These are phyloP conservation scores for Sarocladium kiliense DNA, from an alignment of 2,329 filamentous ascomycete species.

Conservation along the genomic window DNA sequence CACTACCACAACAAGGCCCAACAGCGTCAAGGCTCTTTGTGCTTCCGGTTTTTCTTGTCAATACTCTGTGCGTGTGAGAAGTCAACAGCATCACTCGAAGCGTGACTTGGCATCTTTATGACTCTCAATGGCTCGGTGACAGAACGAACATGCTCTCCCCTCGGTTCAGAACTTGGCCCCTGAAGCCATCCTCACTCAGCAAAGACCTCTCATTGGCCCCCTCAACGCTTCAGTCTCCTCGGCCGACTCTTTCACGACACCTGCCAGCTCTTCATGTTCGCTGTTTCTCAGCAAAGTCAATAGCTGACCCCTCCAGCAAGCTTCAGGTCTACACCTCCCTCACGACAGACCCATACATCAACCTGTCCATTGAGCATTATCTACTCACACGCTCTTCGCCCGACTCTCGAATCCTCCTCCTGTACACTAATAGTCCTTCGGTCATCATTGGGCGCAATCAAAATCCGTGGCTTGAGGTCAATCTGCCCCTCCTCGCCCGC, in stretches of 20 bases:
- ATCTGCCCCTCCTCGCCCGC: slow-evolving; percentile 55
- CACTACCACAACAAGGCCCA: too few relatives aligned
- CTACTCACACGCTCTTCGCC: slow-evolving; percentile 70
- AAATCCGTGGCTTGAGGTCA: slow-evolving; percentile 93
- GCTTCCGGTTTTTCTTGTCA: too few relatives aligned
- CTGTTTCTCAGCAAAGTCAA: slow-evolving; percentile 30
- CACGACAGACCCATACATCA: slow-evolving; percentile 73
- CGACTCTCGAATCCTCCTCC: slow-evolving; percentile 72
- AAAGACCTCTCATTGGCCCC: not conserved
- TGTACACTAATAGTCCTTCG: slow-evolving; percentile 84
- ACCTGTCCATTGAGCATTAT: slow-evolving; percentile 90
- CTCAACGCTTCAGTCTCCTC: not conserved
- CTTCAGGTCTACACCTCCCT: slow-evolving; percentile 67
- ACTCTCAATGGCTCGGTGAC: not conserved
- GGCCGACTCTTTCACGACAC: not conserved
- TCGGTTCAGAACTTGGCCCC: not conserved
- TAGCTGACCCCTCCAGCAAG: slow-evolving; percentile 37
- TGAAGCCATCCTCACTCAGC: not conserved
- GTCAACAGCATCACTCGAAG: too few relatives aligned
- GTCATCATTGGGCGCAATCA: slow-evolving; percentile 94
- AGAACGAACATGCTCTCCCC: not conserved
- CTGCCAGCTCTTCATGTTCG: slow-evolving; percentile 7
- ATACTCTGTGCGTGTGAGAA: too few relatives aligned
- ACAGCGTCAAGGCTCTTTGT: too few relatives aligned
- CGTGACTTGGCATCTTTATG: too few relatives aligned